Evolutionary conservation across 2,329 filamentous ascomycete genomes (phyloP), one percentile per base, ranked within the genome.

Genomic region (Hymenoscyphus fructigenus): DNA sequence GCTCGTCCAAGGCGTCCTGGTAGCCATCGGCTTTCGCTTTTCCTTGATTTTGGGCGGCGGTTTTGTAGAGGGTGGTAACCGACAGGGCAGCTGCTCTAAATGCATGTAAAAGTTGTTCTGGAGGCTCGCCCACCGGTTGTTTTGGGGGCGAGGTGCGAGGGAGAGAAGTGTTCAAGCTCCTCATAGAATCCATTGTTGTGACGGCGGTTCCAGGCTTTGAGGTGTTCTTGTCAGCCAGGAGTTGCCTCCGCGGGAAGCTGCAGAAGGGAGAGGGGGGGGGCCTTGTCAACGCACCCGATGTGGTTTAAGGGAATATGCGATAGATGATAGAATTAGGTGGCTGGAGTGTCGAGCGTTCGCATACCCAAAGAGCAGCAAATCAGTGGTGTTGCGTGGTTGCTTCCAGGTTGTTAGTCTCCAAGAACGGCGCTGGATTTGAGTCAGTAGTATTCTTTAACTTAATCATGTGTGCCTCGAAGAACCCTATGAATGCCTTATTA

Each of bases 61-160:
- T 93, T 79, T 97, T 97, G 81, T 98, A 98, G 15, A 99, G 88
- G 74, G 96, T 97, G 58, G 95, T 98, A 63, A 98, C 93, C 5
- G 93, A 96, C 38, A 97, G 84, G 23, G 95, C 95, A 38, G 95
- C 95, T 17, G 91, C 88, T 78, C 93, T 95, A 84, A 99, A 99
- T 65, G 92, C 89, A 72, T 94, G 89, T 65, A 97, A 87, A 58
- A 97, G 87, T 75, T 88, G 84, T 74, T 89, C 87, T 20, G 85
- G 83, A 20, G 81, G 79, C 57, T 82, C 81, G 65, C 72, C 76
- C n/a, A 71, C 56, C 50, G 70, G 72, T 60, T 76, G 76, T 65
- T 77, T 82, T 70, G 80, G 76, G 44, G 81, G 79, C 15, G 82
- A 81, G 66, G 68, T 59, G 9, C 74, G 69, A n/a, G 86, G 86